These are phyloP conservation scores for Sclerospora graminicola DNA, from an alignment of 352 stramenopile genomes.

Conservation along the genomic window DNA sequence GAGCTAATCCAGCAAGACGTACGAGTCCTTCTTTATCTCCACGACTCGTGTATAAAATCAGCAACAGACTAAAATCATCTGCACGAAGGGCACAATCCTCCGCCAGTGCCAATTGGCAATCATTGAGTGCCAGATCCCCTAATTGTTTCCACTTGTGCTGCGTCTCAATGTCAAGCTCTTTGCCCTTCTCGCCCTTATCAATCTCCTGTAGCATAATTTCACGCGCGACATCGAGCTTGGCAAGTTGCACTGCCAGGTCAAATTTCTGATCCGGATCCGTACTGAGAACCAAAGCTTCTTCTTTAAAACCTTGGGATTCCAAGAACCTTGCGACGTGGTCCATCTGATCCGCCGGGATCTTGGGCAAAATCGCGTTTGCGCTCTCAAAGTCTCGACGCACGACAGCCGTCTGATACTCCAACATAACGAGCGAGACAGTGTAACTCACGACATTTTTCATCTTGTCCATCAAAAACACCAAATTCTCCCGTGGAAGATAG, in stretches of 20 bases:
- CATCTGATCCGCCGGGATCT: conserved; percentile 88
- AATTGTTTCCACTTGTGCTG: conserved; percentile 98
- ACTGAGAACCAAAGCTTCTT: conserved; percentile 90
- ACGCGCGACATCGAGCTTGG: conserved; percentile 91
- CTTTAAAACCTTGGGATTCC: conserved; percentile 98
- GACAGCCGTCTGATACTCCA: conserved; percentile 98
- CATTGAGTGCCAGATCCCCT: conserved; percentile 87
- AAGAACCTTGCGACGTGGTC: conserved; percentile 90
- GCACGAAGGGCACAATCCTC: conserved; percentile 91
- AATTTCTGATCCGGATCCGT: conserved; percentile 97
- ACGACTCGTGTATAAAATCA: conserved; percentile 95
- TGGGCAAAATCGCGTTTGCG: conserved; percentile 93
- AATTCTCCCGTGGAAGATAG: conserved; percentile 97
- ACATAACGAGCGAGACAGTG: conserved; percentile 89
- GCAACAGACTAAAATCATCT: conserved; percentile 93
- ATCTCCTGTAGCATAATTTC: conserved; percentile 90
- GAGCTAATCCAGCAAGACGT: conserved; percentile 81
- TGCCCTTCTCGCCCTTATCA: conserved; percentile 33
- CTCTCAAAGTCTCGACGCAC: conserved; percentile 97
- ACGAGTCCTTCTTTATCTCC: conserved; percentile 91
- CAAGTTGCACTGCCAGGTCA: conserved; percentile 95
- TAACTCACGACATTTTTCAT: conserved; percentile 89
- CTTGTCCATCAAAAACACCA: conserved; percentile 98
- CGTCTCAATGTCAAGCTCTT: conserved; percentile 90
- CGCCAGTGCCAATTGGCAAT: conserved; percentile 90